Percentiles rank a stretch among this genome's conserved stretches.
These are phyloP conservation scores for Phialophora macrospora DNA, from an alignment of 2,329 filamentous ascomycete species.

Conservation along the genomic window DNA sequence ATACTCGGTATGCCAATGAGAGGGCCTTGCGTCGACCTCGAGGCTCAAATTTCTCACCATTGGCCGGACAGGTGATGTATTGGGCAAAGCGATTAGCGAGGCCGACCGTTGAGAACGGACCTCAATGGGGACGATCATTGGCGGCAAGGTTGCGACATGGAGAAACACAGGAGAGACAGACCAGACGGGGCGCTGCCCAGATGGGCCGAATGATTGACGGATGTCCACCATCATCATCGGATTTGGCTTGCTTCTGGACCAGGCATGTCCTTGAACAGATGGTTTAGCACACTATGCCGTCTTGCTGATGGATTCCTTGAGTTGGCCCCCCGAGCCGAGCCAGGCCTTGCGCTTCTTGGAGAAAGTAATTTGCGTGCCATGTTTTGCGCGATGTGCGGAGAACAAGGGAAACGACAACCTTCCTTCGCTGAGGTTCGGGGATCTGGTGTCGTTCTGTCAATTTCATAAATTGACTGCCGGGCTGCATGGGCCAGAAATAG, in stretches of 20 bases:
- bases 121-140: constrained; percentile 25
- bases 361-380: constrained; percentile 11
- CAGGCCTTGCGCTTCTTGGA: constrained; percentile 3
- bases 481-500: constrained; percentile 35
- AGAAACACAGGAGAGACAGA: constrained; percentile 33
- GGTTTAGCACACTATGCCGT: neutral
- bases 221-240: constrained; percentile 6
- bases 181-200: constrained; percentile 20
- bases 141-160: constrained; percentile 30
- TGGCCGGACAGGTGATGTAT: constrained; percentile 25
- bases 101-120: constrained; percentile 28
- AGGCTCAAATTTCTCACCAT: constrained; percentile 26
- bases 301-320: neutral
- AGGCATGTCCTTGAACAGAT: constrained; percentile 3
- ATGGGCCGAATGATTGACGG: constrained; percentile 14
- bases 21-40: neutral
- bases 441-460: constrained; percentile 30
- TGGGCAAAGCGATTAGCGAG: constrained; percentile 25
- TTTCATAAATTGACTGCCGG: constrained; percentile 23
- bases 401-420: neutral
- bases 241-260: constrained; percentile 9
- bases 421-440: constrained; percentile 21
- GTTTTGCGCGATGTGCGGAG: neutral
- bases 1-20: constrained; percentile 17
- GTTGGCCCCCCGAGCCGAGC: constrained; percentile 9